A percentile compares a stretch with the other conserved stretches of the same genome.
phyloP scores from a whole-genome alignment of 495 filamentous ascomycete genomes.

The Neurospora sp. region DNA sequence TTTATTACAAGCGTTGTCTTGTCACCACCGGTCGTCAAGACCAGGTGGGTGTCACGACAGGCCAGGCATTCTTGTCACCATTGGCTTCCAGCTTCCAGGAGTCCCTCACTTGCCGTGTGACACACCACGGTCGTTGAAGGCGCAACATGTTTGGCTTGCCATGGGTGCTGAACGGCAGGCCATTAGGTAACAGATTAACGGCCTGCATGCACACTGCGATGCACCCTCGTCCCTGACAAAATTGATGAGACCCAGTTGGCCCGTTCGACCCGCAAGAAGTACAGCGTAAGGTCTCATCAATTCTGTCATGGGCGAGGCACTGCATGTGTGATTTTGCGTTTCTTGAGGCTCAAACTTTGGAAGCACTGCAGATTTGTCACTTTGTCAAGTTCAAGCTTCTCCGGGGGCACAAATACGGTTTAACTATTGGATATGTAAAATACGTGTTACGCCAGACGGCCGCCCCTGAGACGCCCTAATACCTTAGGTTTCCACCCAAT shows the following conservation, averaged over 20 bases:
- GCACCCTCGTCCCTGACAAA: no score
- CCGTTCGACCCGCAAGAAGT: no score
- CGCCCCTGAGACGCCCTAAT: not conserved
- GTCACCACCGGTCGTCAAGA: not conserved
- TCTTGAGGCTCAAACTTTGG: not conserved
- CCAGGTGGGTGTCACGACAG: not conserved
- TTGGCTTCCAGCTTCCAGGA: not conserved
- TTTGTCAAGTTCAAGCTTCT: not conserved
- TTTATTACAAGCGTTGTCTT: not conserved
- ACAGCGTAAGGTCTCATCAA: no score
- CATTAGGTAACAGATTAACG: not conserved
- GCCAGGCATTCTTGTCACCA: not conserved
- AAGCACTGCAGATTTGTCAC: not conserved
- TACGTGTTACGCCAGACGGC: not conserved
- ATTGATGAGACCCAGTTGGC: no score
- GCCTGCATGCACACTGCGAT: not conserved
- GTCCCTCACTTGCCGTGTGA: not conserved
- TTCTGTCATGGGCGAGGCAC: no score
- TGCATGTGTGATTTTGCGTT: not conserved
- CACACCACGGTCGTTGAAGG: not conserved
- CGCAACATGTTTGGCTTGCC: not conserved
- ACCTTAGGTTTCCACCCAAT: not conserved
- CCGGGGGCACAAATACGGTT: not conserved
- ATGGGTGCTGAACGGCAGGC: not conserved
- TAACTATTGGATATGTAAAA: not conserved